Percentiles rank a stretch among this genome's conserved stretches.
These are phyloP conservation scores for Calonectria honghensis DNA, from an alignment of 2,329 filamentous ascomycete genomes.

Conservation along the genomic window DNA sequence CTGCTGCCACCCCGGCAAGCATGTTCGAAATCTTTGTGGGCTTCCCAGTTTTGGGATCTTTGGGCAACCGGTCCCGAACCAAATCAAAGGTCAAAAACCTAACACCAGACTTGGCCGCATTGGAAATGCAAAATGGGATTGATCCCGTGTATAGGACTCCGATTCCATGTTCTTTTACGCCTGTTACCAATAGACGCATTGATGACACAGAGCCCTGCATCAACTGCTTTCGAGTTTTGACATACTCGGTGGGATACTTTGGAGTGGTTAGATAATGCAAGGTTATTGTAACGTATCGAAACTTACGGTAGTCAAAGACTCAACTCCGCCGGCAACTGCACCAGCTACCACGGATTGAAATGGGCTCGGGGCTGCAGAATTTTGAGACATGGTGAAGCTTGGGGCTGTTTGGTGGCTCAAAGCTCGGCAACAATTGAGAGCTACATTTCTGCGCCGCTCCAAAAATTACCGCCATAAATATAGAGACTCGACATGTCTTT, in stretches of 20 bases:
- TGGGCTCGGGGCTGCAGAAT: constrained; percentile 8
- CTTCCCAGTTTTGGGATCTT: background rate
- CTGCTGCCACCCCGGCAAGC: background rate
- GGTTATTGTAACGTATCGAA: background rate
- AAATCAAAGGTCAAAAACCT: background rate
- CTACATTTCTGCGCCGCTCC: background rate
- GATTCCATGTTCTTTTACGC: constrained; percentile 10
- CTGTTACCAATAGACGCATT: constrained; percentile 1
- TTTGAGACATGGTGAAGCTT: background rate
- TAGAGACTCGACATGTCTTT: background rate
- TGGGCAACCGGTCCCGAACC: background rate
- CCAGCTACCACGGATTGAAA: constrained; percentile 37
- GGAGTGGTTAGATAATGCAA: background rate
- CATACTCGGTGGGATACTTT: constrained; percentile 37
- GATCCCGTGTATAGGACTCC: constrained; percentile 2
- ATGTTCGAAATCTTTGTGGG: constrained; percentile 11
- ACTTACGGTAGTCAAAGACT: constrained; percentile 37
- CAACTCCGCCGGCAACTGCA: constrained; percentile 30
- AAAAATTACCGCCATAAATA: background rate
- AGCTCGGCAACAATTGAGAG: background rate
- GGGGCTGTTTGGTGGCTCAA: background rate
- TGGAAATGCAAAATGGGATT: constrained; percentile 7
- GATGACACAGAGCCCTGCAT: constrained; percentile 10
- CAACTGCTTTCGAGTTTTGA: constrained; percentile 7
- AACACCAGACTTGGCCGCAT: constrained; percentile 8